These are phyloP conservation scores for Alternaria dauci DNA, from an alignment of 2,329 filamentous ascomycete genomes.

Conservation along the genomic window DNA sequence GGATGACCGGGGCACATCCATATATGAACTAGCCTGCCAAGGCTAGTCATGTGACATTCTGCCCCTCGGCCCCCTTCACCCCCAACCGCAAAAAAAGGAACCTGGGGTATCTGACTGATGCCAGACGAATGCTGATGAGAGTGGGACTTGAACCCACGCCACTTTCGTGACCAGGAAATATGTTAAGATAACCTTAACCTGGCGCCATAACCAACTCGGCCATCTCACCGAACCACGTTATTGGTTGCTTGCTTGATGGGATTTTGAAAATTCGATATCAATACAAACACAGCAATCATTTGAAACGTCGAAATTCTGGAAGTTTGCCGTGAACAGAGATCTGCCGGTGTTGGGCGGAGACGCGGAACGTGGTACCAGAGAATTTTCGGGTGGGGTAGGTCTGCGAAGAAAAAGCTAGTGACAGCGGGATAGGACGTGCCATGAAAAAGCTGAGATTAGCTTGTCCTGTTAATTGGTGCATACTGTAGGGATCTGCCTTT, in stretches of 20 bases:
- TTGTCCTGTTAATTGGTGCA: no score
- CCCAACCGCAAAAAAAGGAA: not conserved
- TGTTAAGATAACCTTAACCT: not conserved
- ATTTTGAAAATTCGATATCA: not conserved
- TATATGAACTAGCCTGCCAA: no score
- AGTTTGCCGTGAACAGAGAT: not conserved
- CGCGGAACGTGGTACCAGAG: not conserved
- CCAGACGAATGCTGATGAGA: conserved; percentile 51
- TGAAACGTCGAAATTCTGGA: not conserved
- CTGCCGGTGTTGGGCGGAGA: not conserved
- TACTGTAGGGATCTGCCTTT: no score
- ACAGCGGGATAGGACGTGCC: no score
- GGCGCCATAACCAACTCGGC: not conserved
- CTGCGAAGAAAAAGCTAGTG: not conserved
- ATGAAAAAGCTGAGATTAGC: no score
- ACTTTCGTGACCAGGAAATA: conserved; percentile 51
- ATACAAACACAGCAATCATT: not conserved
- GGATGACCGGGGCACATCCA: no score
- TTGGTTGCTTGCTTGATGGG: not conserved
- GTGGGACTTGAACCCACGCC: conserved; percentile 53
- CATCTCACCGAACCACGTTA: not conserved
- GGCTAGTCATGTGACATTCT: no score
- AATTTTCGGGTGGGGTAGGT: not conserved
- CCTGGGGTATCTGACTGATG: conserved; percentile 1
- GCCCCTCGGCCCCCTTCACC: no score